Evolutionary conservation across 2,329 filamentous ascomycete genomes (phyloP), one percentile per base, ranked within the genome.

Genomic region (Boeremia lycopersici): DNA sequence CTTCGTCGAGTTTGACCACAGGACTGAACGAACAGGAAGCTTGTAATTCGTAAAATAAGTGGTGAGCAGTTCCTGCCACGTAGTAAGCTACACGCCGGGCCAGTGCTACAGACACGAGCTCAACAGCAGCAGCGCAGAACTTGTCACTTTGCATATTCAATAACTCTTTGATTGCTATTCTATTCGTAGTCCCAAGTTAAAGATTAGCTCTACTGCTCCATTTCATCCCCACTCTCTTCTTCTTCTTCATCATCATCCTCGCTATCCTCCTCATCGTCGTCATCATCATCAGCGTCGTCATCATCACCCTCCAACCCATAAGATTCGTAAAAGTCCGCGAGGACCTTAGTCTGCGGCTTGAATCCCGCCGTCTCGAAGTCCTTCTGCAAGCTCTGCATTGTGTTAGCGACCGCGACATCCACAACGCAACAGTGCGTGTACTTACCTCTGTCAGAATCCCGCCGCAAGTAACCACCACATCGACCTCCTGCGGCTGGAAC

Each of bases 401-500:
- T 12, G 39, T 56, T 51, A 56, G 48, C 28, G 3, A 26, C 9
- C 9, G 12, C 19, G n/a, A 29, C 9, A 17, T 4, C 4, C 12
- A 28, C 26, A 17, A 11, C 3, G 3, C 25, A 11, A 6, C 13
- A 7, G 13, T 11, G 8, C 5, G 8, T 33, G 31, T 56, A 81
- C 86, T 78, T 78, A 95, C 91, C 81, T 96, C 90, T 65, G 88
- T 82, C 84, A 97, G 89, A 43, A 91, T 84, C 13, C 89, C 88
- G 17, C 91, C 90, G 72, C 93, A 97, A 7, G 93, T 96, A 46
- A 97, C 83, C 3, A 97, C 86, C 47, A 97, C 79, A 71, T 98
- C 96, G 60, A 91, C 88, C 72, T 84, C 91, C 17, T 87, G 86
- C 0, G 93, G 86, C 61, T 86, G 83, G 73, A 99, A 98, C 31